Conservation (phyloP, 1,139 yeast genomes). For the Yarrowia galli region DNA sequence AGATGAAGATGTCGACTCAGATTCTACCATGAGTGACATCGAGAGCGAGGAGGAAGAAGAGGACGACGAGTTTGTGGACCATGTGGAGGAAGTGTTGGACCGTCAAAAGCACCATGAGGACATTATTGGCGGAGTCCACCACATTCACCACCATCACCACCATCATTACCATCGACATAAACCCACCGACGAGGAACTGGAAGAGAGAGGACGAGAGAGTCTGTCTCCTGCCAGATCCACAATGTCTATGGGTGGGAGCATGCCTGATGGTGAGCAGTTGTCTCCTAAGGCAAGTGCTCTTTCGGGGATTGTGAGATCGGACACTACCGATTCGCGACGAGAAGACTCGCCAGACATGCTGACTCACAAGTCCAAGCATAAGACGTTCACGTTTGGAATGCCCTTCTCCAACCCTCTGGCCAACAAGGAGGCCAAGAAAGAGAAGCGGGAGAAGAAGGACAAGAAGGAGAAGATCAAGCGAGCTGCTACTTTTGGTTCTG, state of each 20-base stretch:
- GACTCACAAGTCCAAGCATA: conserved; percentile 41
- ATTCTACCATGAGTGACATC: conserved; percentile 38
- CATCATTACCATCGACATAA: neutral
- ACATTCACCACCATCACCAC: conserved; percentile 23
- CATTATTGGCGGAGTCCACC: conserved; percentile 21
- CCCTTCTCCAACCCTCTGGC: conserved; percentile 50
- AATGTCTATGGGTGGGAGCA: conserved; percentile 18
- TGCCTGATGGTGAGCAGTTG: conserved; percentile 20
- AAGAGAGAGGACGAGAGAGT: neutral
- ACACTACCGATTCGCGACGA: conserved; percentile 10
- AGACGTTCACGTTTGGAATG: conserved; percentile 48
- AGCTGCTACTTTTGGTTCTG: conserved; percentile 5
- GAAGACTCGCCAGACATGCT: conserved; percentile 27
- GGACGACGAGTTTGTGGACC: conserved; percentile 35
- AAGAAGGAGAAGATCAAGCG: conserved; percentile 34
- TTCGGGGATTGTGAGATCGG: conserved; percentile 4
- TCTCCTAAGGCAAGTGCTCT: conserved; percentile 10
- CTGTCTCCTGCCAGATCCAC: neutral
- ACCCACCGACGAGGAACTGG: neutral
- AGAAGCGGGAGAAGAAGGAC: conserved; percentile 40
- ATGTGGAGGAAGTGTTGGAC: conserved; percentile 33
- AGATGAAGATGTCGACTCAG: conserved; percentile 33
- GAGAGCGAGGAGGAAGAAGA: conserved; percentile 40
- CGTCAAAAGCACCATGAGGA: conserved; percentile 38
- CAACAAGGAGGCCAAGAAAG: conserved; percentile 43